phyloP scores from a whole-genome alignment of 129 eudicot genomes.

The Artemisia tridentata region DNA sequence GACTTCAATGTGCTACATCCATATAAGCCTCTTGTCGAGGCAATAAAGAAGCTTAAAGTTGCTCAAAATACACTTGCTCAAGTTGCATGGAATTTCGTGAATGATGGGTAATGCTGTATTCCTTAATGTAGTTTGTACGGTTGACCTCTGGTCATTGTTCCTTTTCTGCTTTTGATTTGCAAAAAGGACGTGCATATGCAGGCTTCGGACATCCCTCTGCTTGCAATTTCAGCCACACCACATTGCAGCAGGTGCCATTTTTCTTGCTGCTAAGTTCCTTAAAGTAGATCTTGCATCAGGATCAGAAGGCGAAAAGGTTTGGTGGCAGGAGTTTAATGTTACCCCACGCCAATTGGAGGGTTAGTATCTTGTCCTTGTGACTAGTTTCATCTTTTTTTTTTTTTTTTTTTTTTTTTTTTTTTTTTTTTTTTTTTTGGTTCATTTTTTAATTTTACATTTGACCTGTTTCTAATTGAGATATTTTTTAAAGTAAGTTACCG shows the following conservation, averaged over 20 bases:
- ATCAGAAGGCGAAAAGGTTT: conserved; percentile 93
- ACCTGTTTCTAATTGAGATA: no score
- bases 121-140: conserved; percentile 19
- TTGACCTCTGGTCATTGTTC: conserved; percentile 28
- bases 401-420: no score
- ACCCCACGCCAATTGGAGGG: conserved; percentile 98
- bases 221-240: conserved; percentile 98
- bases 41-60: conserved; percentile 88
- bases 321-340: conserved; percentile 99
- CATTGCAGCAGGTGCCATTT: conserved; percentile 99
- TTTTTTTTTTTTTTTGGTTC: no score
- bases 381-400: no score
- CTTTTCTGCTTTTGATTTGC: conserved; percentile 53
- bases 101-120: conserved; percentile 76
- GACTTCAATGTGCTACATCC: conserved; percentile 90
- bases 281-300: conserved; percentile 94
- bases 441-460: no score
- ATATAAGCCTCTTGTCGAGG: conserved; percentile 96
- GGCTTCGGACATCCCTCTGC: conserved; percentile 98
- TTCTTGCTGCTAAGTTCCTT: conserved; percentile 96
- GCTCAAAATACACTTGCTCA: conserved; percentile 79
- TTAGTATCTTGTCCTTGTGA: conserved; percentile 4
- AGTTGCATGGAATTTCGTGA: conserved; percentile 98
- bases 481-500: no score
- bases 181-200: conserved; percentile 64